phyloP scores from a whole-genome alignment of 495 filamentous ascomycete species.

The Penicillium simplicissimum region DNA sequence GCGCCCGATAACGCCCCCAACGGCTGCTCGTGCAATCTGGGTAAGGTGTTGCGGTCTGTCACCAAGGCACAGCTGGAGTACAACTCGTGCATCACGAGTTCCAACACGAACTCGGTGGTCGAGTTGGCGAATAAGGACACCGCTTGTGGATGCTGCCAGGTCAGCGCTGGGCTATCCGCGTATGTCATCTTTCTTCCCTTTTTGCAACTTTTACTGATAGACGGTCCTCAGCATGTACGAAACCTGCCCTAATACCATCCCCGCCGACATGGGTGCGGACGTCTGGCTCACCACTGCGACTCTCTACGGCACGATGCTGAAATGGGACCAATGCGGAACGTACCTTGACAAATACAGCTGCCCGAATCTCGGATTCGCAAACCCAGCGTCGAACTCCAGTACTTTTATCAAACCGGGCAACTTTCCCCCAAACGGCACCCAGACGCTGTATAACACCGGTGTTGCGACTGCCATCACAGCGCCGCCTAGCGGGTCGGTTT shows the following conservation, averaged over 20 bases:
- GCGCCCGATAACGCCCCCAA: not conserved
- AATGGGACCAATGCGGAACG: not conserved
- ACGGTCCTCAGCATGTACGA: not conserved
- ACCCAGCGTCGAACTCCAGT: not conserved
- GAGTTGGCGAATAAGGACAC: not conserved
- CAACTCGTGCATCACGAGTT: not conserved
- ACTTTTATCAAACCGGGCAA: not conserved
- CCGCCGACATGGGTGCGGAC: not conserved
- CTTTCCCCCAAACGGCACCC: not conserved
- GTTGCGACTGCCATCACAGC: not conserved
- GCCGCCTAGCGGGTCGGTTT: not conserved
- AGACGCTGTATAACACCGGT: not conserved
- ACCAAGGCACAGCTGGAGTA: not conserved
- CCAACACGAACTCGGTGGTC: not conserved
- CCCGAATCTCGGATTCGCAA: not conserved
- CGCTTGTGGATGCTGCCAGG: not conserved
- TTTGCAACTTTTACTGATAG: not conserved
- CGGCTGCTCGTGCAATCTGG: not conserved
- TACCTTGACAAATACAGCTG: not conserved
- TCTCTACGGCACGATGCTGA: not conserved
- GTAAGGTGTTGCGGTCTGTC: not conserved
- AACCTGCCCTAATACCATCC: not conserved
- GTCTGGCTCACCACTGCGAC: not conserved
- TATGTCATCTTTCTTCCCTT: not conserved
- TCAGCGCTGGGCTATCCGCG: not conserved